Conservation (phyloP, 164 flowering plant genomes). For the Pachysandra terminalis region DNA sequence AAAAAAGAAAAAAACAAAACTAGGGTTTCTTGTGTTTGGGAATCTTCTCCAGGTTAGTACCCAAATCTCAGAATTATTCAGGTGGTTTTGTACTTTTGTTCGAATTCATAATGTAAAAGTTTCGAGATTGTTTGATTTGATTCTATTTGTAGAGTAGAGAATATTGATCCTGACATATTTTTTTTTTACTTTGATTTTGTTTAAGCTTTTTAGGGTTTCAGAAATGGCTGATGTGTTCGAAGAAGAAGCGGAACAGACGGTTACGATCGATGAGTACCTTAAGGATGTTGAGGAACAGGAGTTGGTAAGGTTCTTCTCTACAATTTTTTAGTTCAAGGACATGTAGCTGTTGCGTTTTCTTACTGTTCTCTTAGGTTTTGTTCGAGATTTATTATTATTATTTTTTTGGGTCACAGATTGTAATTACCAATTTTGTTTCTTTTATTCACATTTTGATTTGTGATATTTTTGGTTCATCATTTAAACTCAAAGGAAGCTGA, state of each 20-base stretch:
- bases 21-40: no score
- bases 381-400: no score
- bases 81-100: no score
- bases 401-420: no score
- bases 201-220: not conserved
- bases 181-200: not conserved
- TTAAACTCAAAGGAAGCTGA: constrained; percentile 68
- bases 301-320: constrained; percentile 36
- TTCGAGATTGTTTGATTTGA: not conserved
- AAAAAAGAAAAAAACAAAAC: no score
- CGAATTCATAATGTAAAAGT: no score
- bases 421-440: not conserved
- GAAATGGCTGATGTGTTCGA: constrained; percentile 55
- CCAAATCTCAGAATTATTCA: no score
- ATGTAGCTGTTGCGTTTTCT: not conserved
- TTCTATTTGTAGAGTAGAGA: not conserved
- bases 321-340: not conserved
- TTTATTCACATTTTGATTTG: not conserved
- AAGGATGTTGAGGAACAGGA: constrained; percentile 64
- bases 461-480: not conserved
- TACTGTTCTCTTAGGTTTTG: not conserved
- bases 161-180: not conserved
- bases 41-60: no score
- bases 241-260: constrained; percentile 55
- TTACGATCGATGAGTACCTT: constrained; percentile 67